These are phyloP conservation scores for Nakazawaea peltata DNA, from an alignment of 805 yeast genomes.

Conservation along the genomic window DNA sequence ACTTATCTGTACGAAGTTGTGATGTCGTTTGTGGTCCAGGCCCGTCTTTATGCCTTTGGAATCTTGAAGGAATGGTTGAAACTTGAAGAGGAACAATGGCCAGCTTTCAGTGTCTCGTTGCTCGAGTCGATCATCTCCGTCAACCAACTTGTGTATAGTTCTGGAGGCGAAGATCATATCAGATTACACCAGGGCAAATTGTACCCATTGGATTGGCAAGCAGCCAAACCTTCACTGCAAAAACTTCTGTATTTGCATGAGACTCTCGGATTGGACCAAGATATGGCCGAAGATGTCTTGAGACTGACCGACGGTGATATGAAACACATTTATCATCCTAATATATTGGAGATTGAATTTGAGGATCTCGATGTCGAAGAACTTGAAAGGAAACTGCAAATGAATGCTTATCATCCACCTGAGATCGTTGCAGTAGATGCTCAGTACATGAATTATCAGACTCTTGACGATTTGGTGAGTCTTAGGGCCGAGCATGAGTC, in stretches of 20 bases:
- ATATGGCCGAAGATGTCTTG: slow-evolving; percentile 22
- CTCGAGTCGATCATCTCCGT: slow-evolving; percentile 38
- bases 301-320: slow-evolving; percentile 16
- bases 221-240: slow-evolving; percentile 31
- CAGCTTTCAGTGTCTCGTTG: slow-evolving; percentile 27
- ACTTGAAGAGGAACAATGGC: slow-evolving; percentile 10
- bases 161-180: slow-evolving; percentile 26
- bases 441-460: slow-evolving; percentile 28
- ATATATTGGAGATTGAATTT: slow-evolving; percentile 14
- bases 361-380: slow-evolving; percentile 25
- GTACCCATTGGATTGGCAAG: slow-evolving; percentile 28
- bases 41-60: slow-evolving; percentile 31
- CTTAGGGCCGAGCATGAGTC: slow-evolving; percentile 28
- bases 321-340: slow-evolving; percentile 13
- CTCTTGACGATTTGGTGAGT: slow-evolving; percentile 31
- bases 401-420: slow-evolving; percentile 15
- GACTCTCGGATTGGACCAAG: slow-evolving; percentile 23
- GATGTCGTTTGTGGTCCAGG: slow-evolving; percentile 28
- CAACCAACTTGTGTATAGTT: slow-evolving; percentile 31
- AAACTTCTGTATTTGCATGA: slow-evolving; percentile 23
- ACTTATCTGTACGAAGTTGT: slow-evolving; percentile 19
- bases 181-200: slow-evolving; percentile 26
- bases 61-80: slow-evolving; percentile 26
- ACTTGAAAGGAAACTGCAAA: slow-evolving; percentile 5
- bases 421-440: slow-evolving; percentile 25